Evolutionary conservation across 169 alveolate species (phyloP).

Genomic region (Sarcocystis neurona): DNA sequence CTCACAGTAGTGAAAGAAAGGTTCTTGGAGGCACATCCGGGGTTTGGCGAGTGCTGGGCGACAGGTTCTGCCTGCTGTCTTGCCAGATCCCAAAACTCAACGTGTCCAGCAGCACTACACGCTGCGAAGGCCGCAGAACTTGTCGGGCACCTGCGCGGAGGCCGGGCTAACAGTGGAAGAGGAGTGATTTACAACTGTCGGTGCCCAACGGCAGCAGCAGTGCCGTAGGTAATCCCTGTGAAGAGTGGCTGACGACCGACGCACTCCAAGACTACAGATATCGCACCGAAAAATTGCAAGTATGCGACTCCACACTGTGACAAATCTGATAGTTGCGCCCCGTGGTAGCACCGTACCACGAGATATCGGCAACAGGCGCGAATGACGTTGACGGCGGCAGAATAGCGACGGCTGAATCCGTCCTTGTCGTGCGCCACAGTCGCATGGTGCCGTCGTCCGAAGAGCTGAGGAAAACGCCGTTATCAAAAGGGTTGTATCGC

Average conservation of each 20-base stretch:
- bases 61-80: conserved; percentile 69
- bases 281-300: background rate
- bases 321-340: conserved; percentile 76
- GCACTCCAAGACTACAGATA: background rate
- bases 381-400: conserved; percentile 27
- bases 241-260: background rate
- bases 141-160: conserved; percentile 33
- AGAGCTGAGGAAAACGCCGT: conserved; percentile 82
- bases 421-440: conserved; percentile 85
- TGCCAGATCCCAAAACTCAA: conserved; percentile 91
- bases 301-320: background rate
- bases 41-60: conserved; percentile 61
- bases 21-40: conserved; percentile 28
- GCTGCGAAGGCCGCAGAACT: background rate
- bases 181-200: background rate
- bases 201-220: background rate
- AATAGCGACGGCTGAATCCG: conserved; percentile 53
- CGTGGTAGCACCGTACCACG: conserved; percentile 68
- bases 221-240: background rate
- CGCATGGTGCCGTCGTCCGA: conserved; percentile 93
- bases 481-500: conserved; percentile 85
- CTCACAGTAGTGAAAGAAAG: conserved; percentile 62
- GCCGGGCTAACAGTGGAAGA: background rate
- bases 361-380: conserved; percentile 54
- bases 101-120: conserved; percentile 86